Evolutionary conservation across 78 protist species (phyloP).

Genomic region (Dictyostelium firmibasis): DNA sequence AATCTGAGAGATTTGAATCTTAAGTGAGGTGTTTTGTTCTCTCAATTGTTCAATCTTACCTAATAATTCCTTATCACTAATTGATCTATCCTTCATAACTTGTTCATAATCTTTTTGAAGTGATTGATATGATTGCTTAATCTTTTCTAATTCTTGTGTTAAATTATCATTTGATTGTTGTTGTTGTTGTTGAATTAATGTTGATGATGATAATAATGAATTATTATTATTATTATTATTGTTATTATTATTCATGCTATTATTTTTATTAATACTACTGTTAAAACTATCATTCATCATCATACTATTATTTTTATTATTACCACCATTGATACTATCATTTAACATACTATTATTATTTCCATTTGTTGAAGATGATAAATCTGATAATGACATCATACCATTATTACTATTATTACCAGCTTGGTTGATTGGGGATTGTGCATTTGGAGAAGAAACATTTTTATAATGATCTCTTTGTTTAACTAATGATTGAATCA

Average conservation of each 20-base stretch:
- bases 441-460: neutral
- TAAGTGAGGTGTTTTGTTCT: conserved; percentile 13
- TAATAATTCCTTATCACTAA: conserved; percentile 7
- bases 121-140: neutral
- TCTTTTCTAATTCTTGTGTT: neutral
- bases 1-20: conserved; percentile 5
- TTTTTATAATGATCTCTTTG: conserved; percentile 57
- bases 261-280: neutral
- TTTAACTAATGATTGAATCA: conserved; percentile 17
- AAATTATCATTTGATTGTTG: neutral
- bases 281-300: neutral
- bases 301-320: neutral
- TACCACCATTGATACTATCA: neutral
- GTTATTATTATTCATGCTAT: neutral
- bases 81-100: neutral
- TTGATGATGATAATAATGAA: neutral
- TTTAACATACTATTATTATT: neutral
- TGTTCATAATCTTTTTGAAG: conserved; percentile 62
- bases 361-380: neutral
- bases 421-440: neutral
- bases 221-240: neutral
- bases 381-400: neutral
- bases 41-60: conserved; percentile 17
- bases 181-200: too few species aligned
- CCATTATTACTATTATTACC: neutral